A percentile compares a stretch with the other conserved stretches of the same genome.
These are phyloP conservation scores for Coemansia sp. DNA, from an alignment of 192 early-diverging fungal genomes.

Conservation along the genomic window DNA sequence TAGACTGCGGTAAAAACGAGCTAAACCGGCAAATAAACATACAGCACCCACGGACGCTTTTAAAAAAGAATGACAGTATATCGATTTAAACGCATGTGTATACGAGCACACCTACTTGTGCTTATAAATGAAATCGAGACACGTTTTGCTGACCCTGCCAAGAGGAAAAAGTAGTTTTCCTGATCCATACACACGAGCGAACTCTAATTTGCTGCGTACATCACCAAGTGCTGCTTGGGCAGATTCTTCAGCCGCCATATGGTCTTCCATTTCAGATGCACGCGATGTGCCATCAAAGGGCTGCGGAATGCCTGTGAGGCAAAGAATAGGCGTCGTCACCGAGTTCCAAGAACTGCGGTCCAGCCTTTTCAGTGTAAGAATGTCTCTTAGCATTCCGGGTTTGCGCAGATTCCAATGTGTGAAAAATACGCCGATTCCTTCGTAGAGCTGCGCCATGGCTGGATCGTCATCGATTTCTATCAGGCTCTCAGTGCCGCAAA, in stretches of 20 bases:
- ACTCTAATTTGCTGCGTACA: constrained; percentile 33
- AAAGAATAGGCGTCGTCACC: constrained; percentile 40
- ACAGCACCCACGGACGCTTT: no score
- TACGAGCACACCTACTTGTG: constrained; percentile 13
- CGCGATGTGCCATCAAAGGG: background rate
- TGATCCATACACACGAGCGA: constrained; percentile 34
- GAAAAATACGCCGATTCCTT: constrained; percentile 52
- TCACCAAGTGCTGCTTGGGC: constrained; percentile 36
- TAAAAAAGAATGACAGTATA: no score
- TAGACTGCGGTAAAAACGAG: no score
- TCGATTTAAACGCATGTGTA: no score
- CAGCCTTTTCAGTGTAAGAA: constrained; percentile 35
- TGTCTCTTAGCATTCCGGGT: constrained; percentile 36
- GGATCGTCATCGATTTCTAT: constrained; percentile 45
- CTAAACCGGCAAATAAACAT: no score
- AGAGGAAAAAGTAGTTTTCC: constrained; percentile 47
- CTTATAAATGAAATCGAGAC: constrained; percentile 42
- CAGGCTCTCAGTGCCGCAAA: constrained; percentile 37
- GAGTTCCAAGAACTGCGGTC: constrained; percentile 37
- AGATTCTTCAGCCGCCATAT: constrained; percentile 24
- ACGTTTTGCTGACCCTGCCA: constrained; percentile 27
- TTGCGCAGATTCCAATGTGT: constrained; percentile 41
- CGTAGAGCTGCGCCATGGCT: constrained; percentile 45
- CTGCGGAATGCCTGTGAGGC: constrained; percentile 22
- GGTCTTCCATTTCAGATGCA: constrained; percentile 4